Evolutionary conservation across 2,329 filamentous ascomycete genomes (phyloP).

Genomic region (Diaporthe longicolla): DNA sequence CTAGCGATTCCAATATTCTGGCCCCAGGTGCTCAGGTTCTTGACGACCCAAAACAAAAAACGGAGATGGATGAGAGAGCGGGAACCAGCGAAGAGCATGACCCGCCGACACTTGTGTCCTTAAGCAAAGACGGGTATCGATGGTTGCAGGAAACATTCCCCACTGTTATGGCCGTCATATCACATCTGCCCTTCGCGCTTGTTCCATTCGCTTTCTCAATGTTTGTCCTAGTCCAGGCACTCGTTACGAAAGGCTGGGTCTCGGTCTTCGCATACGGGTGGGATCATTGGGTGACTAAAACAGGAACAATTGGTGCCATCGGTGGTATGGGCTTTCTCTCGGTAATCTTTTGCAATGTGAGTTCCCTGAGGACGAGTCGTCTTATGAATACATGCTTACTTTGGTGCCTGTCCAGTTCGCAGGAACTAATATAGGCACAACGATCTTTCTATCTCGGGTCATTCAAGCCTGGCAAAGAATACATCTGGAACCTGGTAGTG

Average conservation of each 20-base stretch:
- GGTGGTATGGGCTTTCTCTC: conserved; percentile 82
- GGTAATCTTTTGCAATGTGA: conserved; percentile 79
- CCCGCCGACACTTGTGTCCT: conserved; percentile 2
- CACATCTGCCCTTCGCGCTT: conserved; percentile 76
- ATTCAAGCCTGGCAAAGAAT: conserved; percentile 78
- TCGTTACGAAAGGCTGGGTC: conserved; percentile 83
- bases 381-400: conserved; percentile 43
- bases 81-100: not conserved
- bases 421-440: conserved; percentile 84
- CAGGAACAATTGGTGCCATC: conserved; percentile 76
- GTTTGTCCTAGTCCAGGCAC: conserved; percentile 80
- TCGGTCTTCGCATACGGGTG: conserved; percentile 80
- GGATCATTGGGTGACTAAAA: conserved; percentile 80
- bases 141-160: conserved; percentile 81
- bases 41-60: not conserved
- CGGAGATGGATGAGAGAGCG: not conserved
- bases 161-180: conserved; percentile 74
- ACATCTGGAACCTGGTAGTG: conserved; percentile 54
- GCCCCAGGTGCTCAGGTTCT: not conserved
- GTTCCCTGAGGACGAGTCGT: conserved; percentile 68
- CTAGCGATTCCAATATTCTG: not conserved
- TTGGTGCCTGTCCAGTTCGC: conserved; percentile 68
- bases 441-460: conserved; percentile 79
- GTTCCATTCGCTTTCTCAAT: conserved; percentile 81
- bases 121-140: not conserved